Conservation (phyloP, 1,284 basidiomycete species). For the Austroboletus niveus region DNA sequence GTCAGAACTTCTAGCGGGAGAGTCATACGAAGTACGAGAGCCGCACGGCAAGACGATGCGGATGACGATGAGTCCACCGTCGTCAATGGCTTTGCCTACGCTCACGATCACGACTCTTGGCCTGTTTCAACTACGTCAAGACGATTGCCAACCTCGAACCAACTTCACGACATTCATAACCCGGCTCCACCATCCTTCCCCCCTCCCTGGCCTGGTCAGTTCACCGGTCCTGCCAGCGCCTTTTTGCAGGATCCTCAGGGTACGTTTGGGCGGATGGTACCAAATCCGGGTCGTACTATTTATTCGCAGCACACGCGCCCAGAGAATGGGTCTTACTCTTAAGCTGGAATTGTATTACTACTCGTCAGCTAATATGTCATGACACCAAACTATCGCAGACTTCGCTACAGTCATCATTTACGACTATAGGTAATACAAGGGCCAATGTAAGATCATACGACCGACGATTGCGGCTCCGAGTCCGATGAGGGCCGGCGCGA, state of each 20-base stretch:
- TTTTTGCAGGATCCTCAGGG: slow-evolving; percentile 39
- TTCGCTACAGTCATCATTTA: background rate
- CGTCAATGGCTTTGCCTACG: slow-evolving; percentile 23
- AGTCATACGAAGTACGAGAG: slow-evolving; percentile 34
- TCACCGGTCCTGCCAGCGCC: slow-evolving; percentile 46
- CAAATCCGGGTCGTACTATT: slow-evolving; percentile 56
- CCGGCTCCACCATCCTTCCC: slow-evolving; percentile 27
- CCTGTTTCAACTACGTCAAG: slow-evolving; percentile 27
- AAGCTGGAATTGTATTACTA: slow-evolving; percentile 23
- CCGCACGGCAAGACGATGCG: slow-evolving; percentile 24
- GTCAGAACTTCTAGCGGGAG: slow-evolving; percentile 35
- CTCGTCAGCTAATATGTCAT: slow-evolving; percentile 21
- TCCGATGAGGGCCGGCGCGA: too few species aligned
- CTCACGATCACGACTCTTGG: slow-evolving; percentile 28
- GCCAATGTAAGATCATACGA: too few species aligned
- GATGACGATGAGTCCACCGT: slow-evolving; percentile 20
- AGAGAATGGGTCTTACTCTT: slow-evolving; percentile 32
- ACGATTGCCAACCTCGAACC: slow-evolving; percentile 14
- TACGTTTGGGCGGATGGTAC: slow-evolving; percentile 32
- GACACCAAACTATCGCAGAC: slow-evolving; percentile 3
- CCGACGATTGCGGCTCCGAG: too few species aligned
- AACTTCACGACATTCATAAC: slow-evolving; percentile 25
- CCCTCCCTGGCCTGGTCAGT: slow-evolving; percentile 39
- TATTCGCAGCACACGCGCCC: slow-evolving; percentile 47
- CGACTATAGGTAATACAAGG: background rate